phyloP scores from a whole-genome alignment of 2,329 filamentous ascomycete genomes.

The Aspergillus neoniger region DNA sequence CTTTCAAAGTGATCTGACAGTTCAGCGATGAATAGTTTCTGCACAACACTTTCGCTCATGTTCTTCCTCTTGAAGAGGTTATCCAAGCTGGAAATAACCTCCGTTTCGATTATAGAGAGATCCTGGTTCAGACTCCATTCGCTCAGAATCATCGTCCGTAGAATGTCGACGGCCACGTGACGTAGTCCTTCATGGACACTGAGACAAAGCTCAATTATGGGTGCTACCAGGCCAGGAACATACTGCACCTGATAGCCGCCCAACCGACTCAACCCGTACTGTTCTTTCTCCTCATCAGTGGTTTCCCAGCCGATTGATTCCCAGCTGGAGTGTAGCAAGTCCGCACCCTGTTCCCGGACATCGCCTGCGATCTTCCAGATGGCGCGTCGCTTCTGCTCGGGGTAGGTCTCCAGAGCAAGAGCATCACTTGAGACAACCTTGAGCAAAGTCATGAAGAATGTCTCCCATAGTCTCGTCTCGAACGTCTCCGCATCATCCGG shows the following conservation, averaged over 20 bases:
- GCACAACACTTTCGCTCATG: conserved; percentile 82
- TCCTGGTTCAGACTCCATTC: conserved; percentile 97
- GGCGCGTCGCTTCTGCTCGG: conserved; percentile 91
- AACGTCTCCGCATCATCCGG: conserved; percentile 91
- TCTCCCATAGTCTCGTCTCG: conserved; percentile 90
- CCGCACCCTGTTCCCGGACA: conserved; percentile 86
- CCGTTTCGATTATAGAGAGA: conserved; percentile 85
- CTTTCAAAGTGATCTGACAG: conserved; percentile 77
- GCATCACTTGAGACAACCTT: conserved; percentile 87
- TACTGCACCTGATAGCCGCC: conserved; percentile 99
- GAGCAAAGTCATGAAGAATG: conserved; percentile 86
- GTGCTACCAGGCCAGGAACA: conserved; percentile 85
- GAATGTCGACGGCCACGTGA: conserved; percentile 84
- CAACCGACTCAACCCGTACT: conserved; percentile 79
- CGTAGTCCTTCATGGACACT: conserved; percentile 92
- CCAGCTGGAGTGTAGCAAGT: conserved; percentile 82
- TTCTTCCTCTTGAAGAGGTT: conserved; percentile 85
- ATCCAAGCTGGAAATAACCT: conserved; percentile 94
- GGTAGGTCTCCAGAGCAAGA: conserved; percentile 89
- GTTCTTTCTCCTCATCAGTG: conserved; percentile 71
- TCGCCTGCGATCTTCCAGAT: conserved; percentile 99
- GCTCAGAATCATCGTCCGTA: conserved; percentile 97
- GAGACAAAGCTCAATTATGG: conserved; percentile 89
- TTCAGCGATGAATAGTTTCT: conserved; percentile 90
- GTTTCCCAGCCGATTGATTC: conserved; percentile 97